Base-by-base conservation (phyloP, 1,139 yeast species). In the Saccharomyces hybrid region DNA sequence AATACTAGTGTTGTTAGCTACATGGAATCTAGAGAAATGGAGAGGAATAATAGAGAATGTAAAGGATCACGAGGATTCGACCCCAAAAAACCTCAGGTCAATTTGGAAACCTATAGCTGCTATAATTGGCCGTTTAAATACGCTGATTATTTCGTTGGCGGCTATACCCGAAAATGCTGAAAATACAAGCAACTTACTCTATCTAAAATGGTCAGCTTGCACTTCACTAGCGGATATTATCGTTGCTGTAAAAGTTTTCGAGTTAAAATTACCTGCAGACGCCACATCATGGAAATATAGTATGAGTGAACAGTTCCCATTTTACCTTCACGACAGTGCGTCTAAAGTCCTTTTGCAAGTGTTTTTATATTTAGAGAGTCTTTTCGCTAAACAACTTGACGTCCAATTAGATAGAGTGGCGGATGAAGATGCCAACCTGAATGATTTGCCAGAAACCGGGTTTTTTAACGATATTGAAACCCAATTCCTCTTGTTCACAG, bases 371-470 rank as follows among this genome's bases (percentile, higher is more conserved):
- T 64, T 72, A 25, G 72, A 72, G 48, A 60, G 69, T 32, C 67
- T 75, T 2, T 62, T 61, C 51, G 61, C 71, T 0, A 59, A 60
- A 16, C 56, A 59, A 4, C 38, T 60, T 9, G 70, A 68, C 0
- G 64, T 76, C 3, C 74, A 75, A 9, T 67, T 85, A 54, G 86
- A 81, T 38, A 75, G 88, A 62, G 73, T 71, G 27, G 82, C 76
- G 42, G 76, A 77, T 42, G 90, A 85, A 66, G 84, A 78, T 61
- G 86, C 83, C 3, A 78, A 78, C 58, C 77, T 77, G 54, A 79
- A 74, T 53, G 77, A 76, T 23, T 23, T 61, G 25, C 42, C 61
- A 20, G 61, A 60, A n/a, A 67, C 65, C 1, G 58, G 57, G 9
- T 62, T 60, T 5, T 60, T 61, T 13, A 67, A 67, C 0, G 71